Percentiles rank a stretch among this genome's conserved stretches.
phyloP scores from a whole-genome alignment of 2,329 filamentous ascomycete genomes.

The Cryphonectria parasitica region DNA sequence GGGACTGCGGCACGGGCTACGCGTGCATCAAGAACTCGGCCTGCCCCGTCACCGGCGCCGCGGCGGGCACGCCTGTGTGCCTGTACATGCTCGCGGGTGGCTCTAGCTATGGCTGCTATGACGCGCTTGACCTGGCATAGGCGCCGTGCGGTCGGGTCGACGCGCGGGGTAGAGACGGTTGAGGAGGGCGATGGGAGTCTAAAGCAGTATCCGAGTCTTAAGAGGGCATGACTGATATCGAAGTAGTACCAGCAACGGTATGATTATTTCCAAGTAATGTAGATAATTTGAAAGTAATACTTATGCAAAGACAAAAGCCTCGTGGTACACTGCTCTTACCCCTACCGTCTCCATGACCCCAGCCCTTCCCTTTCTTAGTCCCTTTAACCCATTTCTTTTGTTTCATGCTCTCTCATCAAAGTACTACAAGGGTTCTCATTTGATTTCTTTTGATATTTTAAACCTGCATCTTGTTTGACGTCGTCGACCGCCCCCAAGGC shows the following conservation, averaged over 20 bases:
- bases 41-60: slow-evolving; percentile 18
- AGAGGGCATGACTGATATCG: not conserved
- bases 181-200: no score
- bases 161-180: not conserved
- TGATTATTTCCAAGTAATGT: not conserved
- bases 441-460: no score
- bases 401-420: not conserved
- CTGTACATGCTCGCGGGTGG: slow-evolving; percentile 27
- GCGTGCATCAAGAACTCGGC: slow-evolving; percentile 27
- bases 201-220: no score
- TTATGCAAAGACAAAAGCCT: not conserved
- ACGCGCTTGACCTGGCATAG: not conserved
- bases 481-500: not conserved
- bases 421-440: no score
- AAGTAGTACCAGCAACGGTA: not conserved
- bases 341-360: not conserved
- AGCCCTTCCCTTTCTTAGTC: not conserved
- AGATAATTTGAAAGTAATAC: not conserved
- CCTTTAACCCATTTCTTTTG: not conserved
- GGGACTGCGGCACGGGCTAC: slow-evolving; percentile 22
- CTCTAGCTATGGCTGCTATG: slow-evolving; percentile 19
- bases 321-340: not conserved
- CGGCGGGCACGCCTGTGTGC: slow-evolving; percentile 23
- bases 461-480: not conserved
- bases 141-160: no score